Conservation (phyloP, 768 basidiomycete species). For the Lactarius hengduanensis region DNA sequence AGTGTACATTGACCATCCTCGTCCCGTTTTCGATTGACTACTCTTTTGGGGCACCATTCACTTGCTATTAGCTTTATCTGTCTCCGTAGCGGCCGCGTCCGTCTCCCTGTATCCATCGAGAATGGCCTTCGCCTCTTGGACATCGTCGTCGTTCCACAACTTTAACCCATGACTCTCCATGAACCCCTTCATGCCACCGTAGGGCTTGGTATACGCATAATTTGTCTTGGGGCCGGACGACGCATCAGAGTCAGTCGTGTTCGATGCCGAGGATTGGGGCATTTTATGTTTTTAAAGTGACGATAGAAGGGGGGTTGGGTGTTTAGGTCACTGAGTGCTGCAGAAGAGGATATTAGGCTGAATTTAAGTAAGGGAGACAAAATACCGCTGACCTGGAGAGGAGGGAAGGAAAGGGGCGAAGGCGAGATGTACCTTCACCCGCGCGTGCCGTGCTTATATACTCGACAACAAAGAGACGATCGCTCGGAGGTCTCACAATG, state of each 20-base stretch:
- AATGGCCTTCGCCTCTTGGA: slow-evolving; percentile 29
- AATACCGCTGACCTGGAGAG: background rate
- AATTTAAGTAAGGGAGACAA: background rate
- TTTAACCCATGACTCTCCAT: slow-evolving; percentile 31
- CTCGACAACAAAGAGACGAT: background rate
- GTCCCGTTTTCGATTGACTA: background rate
- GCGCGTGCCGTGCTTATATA: background rate
- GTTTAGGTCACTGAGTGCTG: background rate
- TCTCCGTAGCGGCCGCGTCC: background rate
- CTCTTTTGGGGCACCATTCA: background rate
- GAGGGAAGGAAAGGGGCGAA: background rate
- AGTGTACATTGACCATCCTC: background rate
- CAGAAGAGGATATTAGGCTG: background rate
- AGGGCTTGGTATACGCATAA: slow-evolving; percentile 16
- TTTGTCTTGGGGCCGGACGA: slow-evolving; percentile 3
- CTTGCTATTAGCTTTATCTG: background rate
- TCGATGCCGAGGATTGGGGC: slow-evolving; percentile 5
- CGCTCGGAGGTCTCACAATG: background rate
- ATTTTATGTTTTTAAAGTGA: background rate
- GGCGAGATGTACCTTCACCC: background rate
- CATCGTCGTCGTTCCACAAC: slow-evolving; percentile 25
- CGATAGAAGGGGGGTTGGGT: background rate
- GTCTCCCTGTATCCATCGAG: slow-evolving; percentile 18
- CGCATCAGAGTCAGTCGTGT: background rate
- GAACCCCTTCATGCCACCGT: slow-evolving; percentile 29